Base-by-base conservation (phyloP, 371 early-diverging fungal species). In the Encephalitozoon hellem region DNA sequence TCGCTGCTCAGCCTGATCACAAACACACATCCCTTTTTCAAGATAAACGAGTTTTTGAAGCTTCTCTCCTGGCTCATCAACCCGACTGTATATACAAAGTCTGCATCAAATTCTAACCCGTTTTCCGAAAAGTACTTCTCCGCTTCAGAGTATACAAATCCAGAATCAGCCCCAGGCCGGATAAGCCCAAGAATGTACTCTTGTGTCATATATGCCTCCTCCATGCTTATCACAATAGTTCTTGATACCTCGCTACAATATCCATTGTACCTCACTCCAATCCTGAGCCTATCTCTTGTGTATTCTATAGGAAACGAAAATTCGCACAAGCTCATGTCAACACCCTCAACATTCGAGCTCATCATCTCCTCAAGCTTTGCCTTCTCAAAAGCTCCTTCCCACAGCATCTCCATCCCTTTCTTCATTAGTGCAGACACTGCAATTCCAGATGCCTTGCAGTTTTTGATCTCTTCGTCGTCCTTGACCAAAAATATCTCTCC, bases 201-300 rank as follows among this genome's bases (percentile, higher is more conserved):
- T 47, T 76, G 77, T 30, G 78, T 28, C 39, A 64, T 69, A 64
- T 77, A 82, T 32, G 81, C 75, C 28, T 78, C 67, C 28, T 75
- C 77, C 23, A 83, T 64, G 65, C 76, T 72, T 4, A 49, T 43
- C 21, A 80, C 52, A 74, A 84, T 70, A 18, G 79, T 76, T 43
- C 86, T 59, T 25, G 79, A 80, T 39, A 76, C 75, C 54, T 84
- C 81, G 12, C 79, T 55, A 74, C 80, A 84, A 67, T 82, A 80
- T 45, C 84, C 82, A 34, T 78, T 52, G 66, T 84, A 83, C 63
- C 82, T 81, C 5, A 84, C 65, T 12, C 84, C 82, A 23, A 85
- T 28, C 67, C 72, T 78, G 41, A 68, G 18, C 63, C 41, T 47
- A 52, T 70, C 72, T 2, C 51, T 54, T 42, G 51, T 42, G n/a